Evolutionary conservation across 2,329 filamentous ascomycete species (phyloP).

Genomic region (Colletotrichum lupini): DNA sequence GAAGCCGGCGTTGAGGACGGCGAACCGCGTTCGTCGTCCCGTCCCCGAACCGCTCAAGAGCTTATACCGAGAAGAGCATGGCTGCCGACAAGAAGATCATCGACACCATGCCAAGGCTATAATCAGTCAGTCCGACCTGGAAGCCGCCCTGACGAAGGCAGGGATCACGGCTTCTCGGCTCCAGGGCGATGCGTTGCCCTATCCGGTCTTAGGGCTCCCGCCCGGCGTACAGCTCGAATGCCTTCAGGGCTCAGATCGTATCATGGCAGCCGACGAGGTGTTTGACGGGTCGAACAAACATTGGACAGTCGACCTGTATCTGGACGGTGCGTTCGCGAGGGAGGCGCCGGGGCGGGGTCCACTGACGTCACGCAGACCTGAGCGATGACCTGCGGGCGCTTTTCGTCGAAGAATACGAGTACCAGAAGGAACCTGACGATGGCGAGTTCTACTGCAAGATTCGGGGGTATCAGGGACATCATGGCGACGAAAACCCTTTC

Average conservation of each 20-base stretch:
- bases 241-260: neutral
- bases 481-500: neutral
- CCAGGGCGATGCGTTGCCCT: too few species aligned
- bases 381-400: neutral
- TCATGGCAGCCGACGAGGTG: neutral
- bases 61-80: too few species aligned
- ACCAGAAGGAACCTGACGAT: neutral
- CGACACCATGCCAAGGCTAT: too few species aligned
- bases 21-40: too few species aligned
- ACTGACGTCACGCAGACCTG: neutral
- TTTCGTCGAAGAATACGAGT: conserved; percentile 6
- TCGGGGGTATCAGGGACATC: neutral
- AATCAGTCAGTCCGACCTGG: too few species aligned
- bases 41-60: too few species aligned
- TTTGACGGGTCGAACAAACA: neutral
- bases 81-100: too few species aligned
- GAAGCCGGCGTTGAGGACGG: too few species aligned
- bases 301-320: conserved; percentile 1
- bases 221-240: conserved; percentile 3
- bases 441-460: conserved; percentile 9
- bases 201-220: too few species aligned
- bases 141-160: too few species aligned
- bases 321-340: neutral
- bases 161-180: too few species aligned
- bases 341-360: too few species aligned